A percentile compares a stretch with the other conserved stretches of the same genome.
Conservation (phyloP, 441 rosid genomes). For the Rhodomyrtus psidioides region DNA sequence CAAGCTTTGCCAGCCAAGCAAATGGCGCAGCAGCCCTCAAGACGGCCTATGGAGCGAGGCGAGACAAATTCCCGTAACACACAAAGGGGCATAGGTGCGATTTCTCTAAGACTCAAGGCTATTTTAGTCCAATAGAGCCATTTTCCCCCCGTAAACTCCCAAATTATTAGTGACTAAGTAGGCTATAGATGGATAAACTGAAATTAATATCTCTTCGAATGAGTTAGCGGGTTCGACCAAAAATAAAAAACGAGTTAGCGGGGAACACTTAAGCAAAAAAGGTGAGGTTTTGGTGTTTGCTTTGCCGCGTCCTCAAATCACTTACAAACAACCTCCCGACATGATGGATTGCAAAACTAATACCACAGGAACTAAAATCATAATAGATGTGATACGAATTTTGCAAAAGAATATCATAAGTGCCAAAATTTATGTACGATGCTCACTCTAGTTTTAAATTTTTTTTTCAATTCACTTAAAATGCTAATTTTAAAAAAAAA, state of each 20-base stretch:
- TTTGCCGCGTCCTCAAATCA: neutral
- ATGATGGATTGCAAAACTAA: neutral
- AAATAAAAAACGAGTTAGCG: neutral
- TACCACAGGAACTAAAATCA: neutral
- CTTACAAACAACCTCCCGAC: neutral
- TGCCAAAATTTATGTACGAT: no score
- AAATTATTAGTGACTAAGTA: neutral
- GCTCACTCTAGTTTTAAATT: no score
- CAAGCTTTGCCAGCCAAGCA: neutral
- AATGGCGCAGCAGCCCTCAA: neutral
- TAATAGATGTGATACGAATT: no score
- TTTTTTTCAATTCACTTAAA: no score
- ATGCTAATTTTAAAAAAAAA: no score
- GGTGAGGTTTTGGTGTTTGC: neutral
- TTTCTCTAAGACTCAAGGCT: neutral
- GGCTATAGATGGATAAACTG: neutral
- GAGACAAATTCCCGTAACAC: neutral
- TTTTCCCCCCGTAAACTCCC: neutral
- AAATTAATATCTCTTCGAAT: neutral
- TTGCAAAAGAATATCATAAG: no score
- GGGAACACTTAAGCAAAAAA: neutral
- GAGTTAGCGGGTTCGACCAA: neutral
- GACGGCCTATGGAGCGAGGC: neutral
- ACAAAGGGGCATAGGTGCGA: neutral
- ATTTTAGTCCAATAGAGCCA: neutral